Base-by-base conservation (phyloP, 768 basidiomycete species). In the Suillus americanus region DNA sequence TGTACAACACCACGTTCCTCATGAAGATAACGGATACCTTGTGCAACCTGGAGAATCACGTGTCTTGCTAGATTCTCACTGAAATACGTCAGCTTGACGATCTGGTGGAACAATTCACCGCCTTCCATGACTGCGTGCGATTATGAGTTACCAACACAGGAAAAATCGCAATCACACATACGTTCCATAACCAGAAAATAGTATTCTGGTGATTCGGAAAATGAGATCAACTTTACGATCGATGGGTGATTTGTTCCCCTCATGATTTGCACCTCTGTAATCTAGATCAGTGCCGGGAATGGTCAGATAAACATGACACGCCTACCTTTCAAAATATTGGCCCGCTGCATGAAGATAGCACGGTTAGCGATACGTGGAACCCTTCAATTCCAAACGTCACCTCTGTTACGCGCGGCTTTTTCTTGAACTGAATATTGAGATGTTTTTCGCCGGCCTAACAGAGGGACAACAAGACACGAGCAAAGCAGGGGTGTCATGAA, bases 21-120 rank as follows among this genome's bases (percentile, higher is more conserved):
- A 74, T 99, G 97, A 9, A 99, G 84, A 77, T 99, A 94, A 30
- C 92, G 87, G 55, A 99, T 98, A 23, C 93, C 97, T 18, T 94
- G 85, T 0, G 94, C 94, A 30, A 97, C 95, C 78, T 99, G 97
- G 0, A 97, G 80, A 70, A 99, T 98, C 71, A 99, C 96, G 74
- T 99, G 97, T 13, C 96, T 89, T 5, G 97, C 86, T n/a, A 99
- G 89, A 64, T 91, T 93, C 78, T 99, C 97, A 76, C 92, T 94
- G 76, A 99, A 99, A 78, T 99, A 99, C 3, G 97, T 99, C 66
- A 99, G 86, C 75, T 97, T 99, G 78, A 99, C 97, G 74, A 98
- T 98, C 75, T 97, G 96, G 74, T 98, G 95, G 82, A 99, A 99
- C 2, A 99, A 83, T 76, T 99, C 97, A 66, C 97, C 97, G 64